Conservation (phyloP, 768 basidiomycete genomes). For the Trametes elegans region DNA sequence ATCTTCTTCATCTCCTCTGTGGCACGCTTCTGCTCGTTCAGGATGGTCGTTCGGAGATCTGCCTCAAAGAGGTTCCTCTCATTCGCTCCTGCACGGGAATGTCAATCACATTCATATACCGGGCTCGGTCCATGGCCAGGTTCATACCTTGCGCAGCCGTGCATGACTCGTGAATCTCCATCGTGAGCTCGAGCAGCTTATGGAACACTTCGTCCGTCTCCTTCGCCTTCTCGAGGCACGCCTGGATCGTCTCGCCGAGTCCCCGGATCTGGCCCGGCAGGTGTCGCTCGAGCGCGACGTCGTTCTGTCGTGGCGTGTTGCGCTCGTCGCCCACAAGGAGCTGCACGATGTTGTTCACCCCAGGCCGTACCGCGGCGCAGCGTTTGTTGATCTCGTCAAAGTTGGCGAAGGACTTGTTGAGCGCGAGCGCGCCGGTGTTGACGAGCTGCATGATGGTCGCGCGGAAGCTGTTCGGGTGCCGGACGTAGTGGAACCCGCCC, state of each 20-base stretch:
- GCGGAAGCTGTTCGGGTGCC: slow-evolving; percentile 5
- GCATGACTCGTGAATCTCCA: slow-evolving; percentile 2
- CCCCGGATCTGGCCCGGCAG: background rate
- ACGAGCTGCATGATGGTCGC: slow-evolving; percentile 6
- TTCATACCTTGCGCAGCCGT: background rate
- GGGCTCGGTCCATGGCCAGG: too few species aligned
- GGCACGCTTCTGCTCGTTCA: background rate
- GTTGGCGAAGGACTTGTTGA: slow-evolving; percentile 2
- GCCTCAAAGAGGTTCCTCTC: background rate
- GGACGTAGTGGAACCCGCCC: background rate
- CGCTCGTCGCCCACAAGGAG: background rate
- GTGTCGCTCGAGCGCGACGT: background rate
- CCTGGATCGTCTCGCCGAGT: background rate
- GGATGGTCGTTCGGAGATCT: background rate
- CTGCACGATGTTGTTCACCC: slow-evolving; percentile 3
- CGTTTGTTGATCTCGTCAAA: slow-evolving; percentile 8
- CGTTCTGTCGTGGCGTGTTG: slow-evolving; percentile 1
- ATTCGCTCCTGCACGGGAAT: background rate
- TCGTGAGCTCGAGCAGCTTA: background rate
- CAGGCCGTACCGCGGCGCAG: background rate
- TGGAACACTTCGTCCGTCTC: background rate
- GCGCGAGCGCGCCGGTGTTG: background rate
- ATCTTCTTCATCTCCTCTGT: background rate
- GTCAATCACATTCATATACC: too few species aligned
- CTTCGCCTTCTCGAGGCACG: slow-evolving; percentile 2